These are phyloP conservation scores for Stagonosporopsis rhizophila DNA, from an alignment of 2,329 filamentous ascomycete genomes.

Conservation along the genomic window DNA sequence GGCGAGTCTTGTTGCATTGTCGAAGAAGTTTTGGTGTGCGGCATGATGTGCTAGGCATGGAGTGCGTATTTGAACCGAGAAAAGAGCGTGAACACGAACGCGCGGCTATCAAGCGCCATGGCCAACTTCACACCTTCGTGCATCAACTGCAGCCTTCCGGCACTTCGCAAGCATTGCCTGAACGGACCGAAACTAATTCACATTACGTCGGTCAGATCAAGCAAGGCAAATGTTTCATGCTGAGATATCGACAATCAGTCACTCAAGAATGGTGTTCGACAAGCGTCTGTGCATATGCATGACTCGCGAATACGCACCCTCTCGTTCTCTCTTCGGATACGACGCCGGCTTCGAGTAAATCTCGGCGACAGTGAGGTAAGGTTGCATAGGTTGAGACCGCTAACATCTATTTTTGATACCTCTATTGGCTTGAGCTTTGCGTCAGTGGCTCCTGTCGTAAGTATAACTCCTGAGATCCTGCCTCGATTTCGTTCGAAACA, in stretches of 20 bases:
- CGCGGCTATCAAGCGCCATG: neutral
- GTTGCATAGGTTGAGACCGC: neutral
- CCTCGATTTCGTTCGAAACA: neutral
- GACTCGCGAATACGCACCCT: conserved; percentile 8
- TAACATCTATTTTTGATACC: neutral
- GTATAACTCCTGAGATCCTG: conserved; percentile 1
- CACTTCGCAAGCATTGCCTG: conserved; percentile 5
- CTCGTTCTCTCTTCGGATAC: conserved; percentile 16
- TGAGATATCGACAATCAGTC: neutral
- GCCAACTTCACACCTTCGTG: neutral
- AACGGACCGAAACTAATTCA: neutral
- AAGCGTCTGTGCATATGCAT: neutral
- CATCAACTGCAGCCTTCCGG: neutral
- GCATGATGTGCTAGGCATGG: neutral
- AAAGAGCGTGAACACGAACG: conserved; percentile 17
- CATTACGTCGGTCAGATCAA: neutral
- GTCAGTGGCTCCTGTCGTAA: neutral
- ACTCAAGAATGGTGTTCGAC: neutral
- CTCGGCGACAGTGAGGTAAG: conserved; percentile 7
- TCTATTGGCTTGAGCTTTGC: neutral
- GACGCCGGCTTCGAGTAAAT: neutral
- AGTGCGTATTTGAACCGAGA: conserved; percentile 18
- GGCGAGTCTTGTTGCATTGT: conserved; percentile 30
- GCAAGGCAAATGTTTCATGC: neutral
- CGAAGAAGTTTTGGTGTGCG: neutral